Evolutionary conservation across 768 basidiomycete species (phyloP).

Genomic region (Leucosporidium creatinivorum): DNA sequence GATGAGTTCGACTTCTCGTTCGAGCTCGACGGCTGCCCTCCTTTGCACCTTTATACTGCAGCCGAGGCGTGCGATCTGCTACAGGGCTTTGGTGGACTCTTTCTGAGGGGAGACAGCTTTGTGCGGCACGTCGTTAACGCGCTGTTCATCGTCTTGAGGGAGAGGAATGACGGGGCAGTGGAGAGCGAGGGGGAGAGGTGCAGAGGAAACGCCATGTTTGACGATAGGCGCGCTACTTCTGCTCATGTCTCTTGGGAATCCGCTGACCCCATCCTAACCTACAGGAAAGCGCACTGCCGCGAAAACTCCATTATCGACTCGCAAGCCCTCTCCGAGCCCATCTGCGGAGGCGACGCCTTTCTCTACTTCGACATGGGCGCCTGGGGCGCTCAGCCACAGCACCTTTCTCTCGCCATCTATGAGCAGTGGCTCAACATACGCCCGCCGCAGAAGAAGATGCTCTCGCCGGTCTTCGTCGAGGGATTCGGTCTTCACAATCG

Average conservation of each 20-base stretch:
- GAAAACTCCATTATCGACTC: background rate
- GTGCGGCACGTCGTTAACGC: constrained; percentile 11
- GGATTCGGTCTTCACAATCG: background rate
- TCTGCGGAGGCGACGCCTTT: constrained; percentile 11
- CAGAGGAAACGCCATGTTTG: constrained; percentile 10
- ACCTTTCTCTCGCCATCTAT: constrained; percentile 1
- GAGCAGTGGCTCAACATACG: background rate
- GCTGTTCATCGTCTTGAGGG: constrained; percentile 7
- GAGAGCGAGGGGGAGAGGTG: background rate
- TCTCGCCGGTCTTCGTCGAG: background rate
- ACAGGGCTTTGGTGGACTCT: constrained; percentile 3
- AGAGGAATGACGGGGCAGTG: background rate
- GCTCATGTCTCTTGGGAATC: too few relatives aligned
- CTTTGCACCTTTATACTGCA: constrained; percentile 4
- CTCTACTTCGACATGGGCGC: background rate
- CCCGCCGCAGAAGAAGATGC: background rate
- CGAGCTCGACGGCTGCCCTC: background rate
- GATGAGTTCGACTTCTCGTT: background rate
- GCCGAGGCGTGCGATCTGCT: constrained; percentile 17
- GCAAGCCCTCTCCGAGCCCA: background rate
- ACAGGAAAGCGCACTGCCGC: background rate
- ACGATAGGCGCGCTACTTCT: background rate
- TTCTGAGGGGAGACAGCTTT: constrained; percentile 1
- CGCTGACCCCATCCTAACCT: too few relatives aligned
- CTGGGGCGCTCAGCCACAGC: background rate